Evolutionary conservation across 208 protist genomes (phyloP).

Genomic region (Endotrypanum monterogeii): DNA sequence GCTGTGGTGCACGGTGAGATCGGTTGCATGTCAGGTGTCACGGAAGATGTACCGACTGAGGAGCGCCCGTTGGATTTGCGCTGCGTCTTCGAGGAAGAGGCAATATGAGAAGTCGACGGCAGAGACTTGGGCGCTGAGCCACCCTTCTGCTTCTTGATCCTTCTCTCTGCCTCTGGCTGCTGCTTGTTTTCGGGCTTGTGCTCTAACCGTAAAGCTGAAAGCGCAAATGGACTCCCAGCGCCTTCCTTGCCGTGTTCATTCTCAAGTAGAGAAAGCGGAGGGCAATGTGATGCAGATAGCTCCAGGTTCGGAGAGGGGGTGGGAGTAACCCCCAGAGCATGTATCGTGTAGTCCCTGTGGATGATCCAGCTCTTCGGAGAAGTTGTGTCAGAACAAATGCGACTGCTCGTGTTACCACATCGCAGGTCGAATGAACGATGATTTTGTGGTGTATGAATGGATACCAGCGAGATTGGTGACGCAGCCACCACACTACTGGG

Average conservation of each 20-base stretch:
- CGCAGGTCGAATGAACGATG: not conserved
- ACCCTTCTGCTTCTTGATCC: not conserved
- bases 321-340: not conserved
- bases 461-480: conserved; percentile 7
- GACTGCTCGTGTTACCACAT: not conserved
- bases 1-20: conserved; percentile 18
- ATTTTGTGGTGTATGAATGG: conserved; percentile 3
- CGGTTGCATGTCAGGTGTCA: conserved; percentile 4
- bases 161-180: not conserved
- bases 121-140: not conserved
- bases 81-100: not conserved
- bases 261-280: not conserved
- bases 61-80: not conserved
- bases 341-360: not conserved
- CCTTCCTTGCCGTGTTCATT: not conserved
- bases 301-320: not conserved
- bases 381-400: not conserved
- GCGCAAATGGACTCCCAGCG: not conserved
- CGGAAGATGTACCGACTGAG: not conserved
- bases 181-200: conserved; percentile 1
- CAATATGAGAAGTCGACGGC: not conserved
- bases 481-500: not conserved
- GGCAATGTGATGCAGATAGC: not conserved
- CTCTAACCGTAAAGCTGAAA: not conserved
- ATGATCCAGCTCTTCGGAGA: not conserved